phyloP scores from a whole-genome alignment of 306 rosid species.

The Gillenia trifoliata region DNA sequence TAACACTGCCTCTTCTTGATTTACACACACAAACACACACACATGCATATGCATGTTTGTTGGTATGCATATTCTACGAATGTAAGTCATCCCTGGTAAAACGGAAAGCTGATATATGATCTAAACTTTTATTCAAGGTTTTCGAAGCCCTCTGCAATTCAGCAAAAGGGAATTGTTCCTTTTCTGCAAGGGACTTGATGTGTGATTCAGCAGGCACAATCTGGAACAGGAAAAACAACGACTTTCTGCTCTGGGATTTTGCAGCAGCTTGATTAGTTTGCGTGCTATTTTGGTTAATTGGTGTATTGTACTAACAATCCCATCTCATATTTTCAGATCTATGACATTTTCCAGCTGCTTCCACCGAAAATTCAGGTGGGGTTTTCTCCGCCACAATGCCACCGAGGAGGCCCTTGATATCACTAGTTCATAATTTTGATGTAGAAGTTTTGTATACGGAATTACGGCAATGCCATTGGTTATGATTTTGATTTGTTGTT shows the following conservation, averaged over 20 bases:
- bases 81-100: not conserved
- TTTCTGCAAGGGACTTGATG: slow-evolving; percentile 76
- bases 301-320: no score
- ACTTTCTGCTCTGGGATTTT: slow-evolving; percentile 74
- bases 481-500: no score
- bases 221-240: slow-evolving; percentile 76
- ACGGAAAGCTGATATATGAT: slow-evolving; percentile 8
- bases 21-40: not conserved
- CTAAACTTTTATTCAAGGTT: slow-evolving; percentile 33
- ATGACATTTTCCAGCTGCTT: slow-evolving; percentile 71
- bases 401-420: slow-evolving; percentile 74
- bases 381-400: slow-evolving; percentile 78
- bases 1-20: not conserved
- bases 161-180: slow-evolving; percentile 78
- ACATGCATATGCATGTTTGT: not conserved
- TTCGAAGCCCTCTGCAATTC: slow-evolving; percentile 80
- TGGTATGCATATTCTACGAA: not conserved
- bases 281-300: not conserved
- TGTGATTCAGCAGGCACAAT: slow-evolving; percentile 73
- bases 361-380: slow-evolving; percentile 70
- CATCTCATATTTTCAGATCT: slow-evolving; percentile 48
- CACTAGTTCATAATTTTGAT: no score
- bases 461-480: no score
- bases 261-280: slow-evolving; percentile 56
- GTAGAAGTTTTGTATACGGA: no score